These are phyloP conservation scores for Sugiyamaella neomexicana DNA, from an alignment of 1,139 yeast genomes.

Conservation along the genomic window DNA sequence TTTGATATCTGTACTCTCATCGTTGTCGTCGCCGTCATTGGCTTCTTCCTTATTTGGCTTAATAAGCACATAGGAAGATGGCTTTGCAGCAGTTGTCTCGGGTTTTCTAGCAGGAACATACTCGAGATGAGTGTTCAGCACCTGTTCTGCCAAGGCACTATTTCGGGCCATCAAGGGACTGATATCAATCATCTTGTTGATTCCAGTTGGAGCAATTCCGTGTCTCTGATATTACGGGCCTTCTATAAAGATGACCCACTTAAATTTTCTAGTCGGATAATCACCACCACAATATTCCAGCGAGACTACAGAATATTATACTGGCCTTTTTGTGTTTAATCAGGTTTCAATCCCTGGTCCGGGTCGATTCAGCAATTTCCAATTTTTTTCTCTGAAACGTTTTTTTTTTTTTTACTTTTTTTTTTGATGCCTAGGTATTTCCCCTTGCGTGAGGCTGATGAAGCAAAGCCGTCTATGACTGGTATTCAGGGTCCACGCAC, in stretches of 20 bases:
- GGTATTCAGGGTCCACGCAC: conserved; percentile 5
- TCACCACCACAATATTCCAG: too few relatives aligned
- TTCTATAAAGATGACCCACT: background rate
- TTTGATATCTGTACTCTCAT: background rate
- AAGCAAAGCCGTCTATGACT: background rate
- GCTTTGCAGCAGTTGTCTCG: conserved; percentile 41
- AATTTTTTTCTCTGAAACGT: background rate
- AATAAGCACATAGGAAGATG: conserved; percentile 30
- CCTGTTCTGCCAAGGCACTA: conserved; percentile 49
- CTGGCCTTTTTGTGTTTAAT: too few relatives aligned
- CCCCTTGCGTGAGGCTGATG: background rate
- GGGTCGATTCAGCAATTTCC: background rate
- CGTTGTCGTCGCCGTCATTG: background rate
- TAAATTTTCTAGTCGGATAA: background rate
- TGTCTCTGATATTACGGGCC: background rate
- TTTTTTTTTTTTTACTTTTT: background rate
- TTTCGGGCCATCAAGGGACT: conserved; percentile 14
- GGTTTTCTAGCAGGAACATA: conserved; percentile 55
- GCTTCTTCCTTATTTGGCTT: conserved; percentile 18
- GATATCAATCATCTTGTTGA: conserved; percentile 11
- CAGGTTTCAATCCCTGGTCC: too few relatives aligned
- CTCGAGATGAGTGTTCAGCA: conserved; percentile 57
- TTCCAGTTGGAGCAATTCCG: background rate
- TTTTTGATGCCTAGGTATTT: background rate
- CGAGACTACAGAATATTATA: too few relatives aligned